These are phyloP conservation scores for Cercospora brassicicola DNA, from an alignment of 2,329 filamentous ascomycete genomes.

Conservation along the genomic window DNA sequence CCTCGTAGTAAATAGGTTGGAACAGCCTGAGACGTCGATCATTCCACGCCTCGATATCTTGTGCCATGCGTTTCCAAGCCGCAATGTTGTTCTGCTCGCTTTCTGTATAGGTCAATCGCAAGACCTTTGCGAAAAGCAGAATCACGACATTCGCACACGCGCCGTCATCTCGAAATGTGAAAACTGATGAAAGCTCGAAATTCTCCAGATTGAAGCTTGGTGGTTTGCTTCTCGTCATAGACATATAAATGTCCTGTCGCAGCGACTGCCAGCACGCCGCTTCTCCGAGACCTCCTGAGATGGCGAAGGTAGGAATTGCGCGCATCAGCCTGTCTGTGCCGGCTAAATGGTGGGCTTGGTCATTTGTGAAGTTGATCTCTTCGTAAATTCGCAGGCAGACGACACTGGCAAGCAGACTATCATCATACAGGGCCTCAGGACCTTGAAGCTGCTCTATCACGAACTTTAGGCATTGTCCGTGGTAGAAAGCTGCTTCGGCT, in stretches of 20 bases:
- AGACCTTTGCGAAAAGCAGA: slow-evolving; percentile 43
- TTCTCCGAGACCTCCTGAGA: slow-evolving; percentile 44
- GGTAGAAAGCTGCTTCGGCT: slow-evolving; percentile 39
- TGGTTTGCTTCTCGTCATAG: slow-evolving; percentile 41
- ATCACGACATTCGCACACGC: slow-evolving; percentile 44
- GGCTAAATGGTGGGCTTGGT: slow-evolving; percentile 42
- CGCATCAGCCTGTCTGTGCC: slow-evolving; percentile 45
- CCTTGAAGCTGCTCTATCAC: slow-evolving; percentile 39
- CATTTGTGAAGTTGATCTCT: slow-evolving; percentile 37
- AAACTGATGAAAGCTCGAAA: slow-evolving; percentile 43
- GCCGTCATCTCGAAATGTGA: slow-evolving; percentile 42
- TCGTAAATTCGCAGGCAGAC: slow-evolving; percentile 42
- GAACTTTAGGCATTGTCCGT: slow-evolving; percentile 39
- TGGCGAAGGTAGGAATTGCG: slow-evolving; percentile 43
- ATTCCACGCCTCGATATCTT: slow-evolving; percentile 27
- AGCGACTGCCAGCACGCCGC: slow-evolving; percentile 47
- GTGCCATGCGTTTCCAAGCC: slow-evolving; percentile 22
- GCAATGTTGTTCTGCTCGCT: not conserved
- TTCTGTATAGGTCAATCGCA: slow-evolving; percentile 30
- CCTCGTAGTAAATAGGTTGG: slow-evolving; percentile 35
- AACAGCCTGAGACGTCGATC: slow-evolving; percentile 26
- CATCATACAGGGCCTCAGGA: slow-evolving; percentile 30
- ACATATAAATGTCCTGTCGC: slow-evolving; percentile 46
- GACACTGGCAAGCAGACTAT: slow-evolving; percentile 39
- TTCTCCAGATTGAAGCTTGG: slow-evolving; percentile 44